phyloP scores from a whole-genome alignment of 164 flowering plant species.

The Berberis vulgaris region DNA sequence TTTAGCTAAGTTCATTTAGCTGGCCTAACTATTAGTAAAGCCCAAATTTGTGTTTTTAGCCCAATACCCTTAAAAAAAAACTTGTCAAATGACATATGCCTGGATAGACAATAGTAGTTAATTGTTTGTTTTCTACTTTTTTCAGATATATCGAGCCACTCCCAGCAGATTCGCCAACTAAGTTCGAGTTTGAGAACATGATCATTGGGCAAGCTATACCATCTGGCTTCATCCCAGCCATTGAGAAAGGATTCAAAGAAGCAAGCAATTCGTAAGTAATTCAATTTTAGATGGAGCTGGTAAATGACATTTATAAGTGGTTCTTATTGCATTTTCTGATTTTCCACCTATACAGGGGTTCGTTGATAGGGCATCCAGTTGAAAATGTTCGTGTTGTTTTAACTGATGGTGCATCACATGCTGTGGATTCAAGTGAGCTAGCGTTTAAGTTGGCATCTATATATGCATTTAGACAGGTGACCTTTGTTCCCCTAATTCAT shows the following conservation, averaged over 20 bases:
- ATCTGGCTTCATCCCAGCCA: conserved; percentile 84
- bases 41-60: too few species aligned
- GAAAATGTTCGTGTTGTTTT: conserved; percentile 74
- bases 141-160: conserved; percentile 90
- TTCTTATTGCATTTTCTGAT: not conserved
- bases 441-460: conserved; percentile 94
- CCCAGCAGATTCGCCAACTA: conserved; percentile 57
- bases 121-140: conserved; percentile 2
- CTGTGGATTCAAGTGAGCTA: conserved; percentile 99
- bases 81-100: not conserved
- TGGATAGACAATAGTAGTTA: not conserved
- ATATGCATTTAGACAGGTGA: conserved; percentile 97
- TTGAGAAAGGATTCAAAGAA: conserved; percentile 95
- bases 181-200: conserved; percentile 93
- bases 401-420: conserved; percentile 95
- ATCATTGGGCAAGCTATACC: conserved; percentile 93
- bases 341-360: conserved; percentile 50
- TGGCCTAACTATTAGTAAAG: too few species aligned
- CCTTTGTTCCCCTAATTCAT: conserved; percentile 1
- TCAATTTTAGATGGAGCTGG: not conserved
- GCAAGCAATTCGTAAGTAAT: conserved; percentile 92
- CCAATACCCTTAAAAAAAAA: too few species aligned
- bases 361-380: conserved; percentile 94
- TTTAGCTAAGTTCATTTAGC: too few species aligned
- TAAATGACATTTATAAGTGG: not conserved